Base-by-base conservation (phyloP, 1,139 yeast genomes). In the Sugiyamaella paludigena region DNA sequence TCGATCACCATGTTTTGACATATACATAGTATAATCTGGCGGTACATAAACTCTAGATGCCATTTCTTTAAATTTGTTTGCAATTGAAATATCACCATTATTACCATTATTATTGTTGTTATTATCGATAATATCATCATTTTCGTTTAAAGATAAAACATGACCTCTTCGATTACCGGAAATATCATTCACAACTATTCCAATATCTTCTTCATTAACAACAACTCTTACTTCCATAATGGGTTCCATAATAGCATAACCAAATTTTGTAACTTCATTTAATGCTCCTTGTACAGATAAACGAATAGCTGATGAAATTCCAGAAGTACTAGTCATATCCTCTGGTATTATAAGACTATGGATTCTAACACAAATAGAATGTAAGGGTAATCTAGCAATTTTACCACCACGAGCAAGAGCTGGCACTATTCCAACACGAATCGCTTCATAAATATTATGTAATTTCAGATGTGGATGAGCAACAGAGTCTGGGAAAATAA, bases 401-500 rank as follows among this genome's bases (percentile, higher is more conserved):
- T 80, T 81, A 0, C 96, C 96, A 11, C 96, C 96, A 46, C 80
- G 75, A 51, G 87, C 94, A 28, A 91, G 69, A 0, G 87, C 85
- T 0, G 91, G 88, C 12, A 77, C 71, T 28, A 76, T 73, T 15
- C 76, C 78, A 2, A 68, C 57, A 30, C 60, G 61, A 32, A 67
- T 58, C 7, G 70, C 68, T n/a, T 62, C 61, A 37, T 48, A 47
- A 30, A 74, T 42, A 66, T 60, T 16, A 65, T 49, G 50, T 12
- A 39, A 34, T 9, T 34, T 19, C 5, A 54, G 28, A 11, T 36
- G 24, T n/a, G 41, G 46, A n/a, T 55, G 53, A 4, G 37, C 48
- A 42, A 53, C 28, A 8, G 41, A 29, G 10, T 38, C 45, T 5
- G 72, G 66, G 47, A 61, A 63, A 44, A 75, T 76, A 7, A 74